Base-by-base conservation (phyloP, 2,329 filamentous ascomycete genomes). In the Davidsoniella neocaledoniae region DNA sequence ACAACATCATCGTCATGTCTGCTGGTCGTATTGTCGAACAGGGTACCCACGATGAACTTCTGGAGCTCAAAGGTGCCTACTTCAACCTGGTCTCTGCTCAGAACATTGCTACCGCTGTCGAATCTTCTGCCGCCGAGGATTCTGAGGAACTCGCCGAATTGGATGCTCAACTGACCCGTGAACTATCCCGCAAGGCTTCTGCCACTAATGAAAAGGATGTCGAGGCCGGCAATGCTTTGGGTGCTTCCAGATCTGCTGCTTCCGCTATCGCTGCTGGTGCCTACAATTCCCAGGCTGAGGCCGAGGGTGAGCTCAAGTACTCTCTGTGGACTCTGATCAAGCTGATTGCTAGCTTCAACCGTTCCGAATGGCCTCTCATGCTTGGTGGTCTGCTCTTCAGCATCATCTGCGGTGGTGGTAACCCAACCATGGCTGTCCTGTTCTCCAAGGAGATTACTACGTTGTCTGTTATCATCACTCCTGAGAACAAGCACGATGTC, bases 1-100 rank as follows among this genome's bases (percentile, higher is more conserved):
- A 96, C 64, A 95, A 94, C 59, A 98, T 98, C 57, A 85, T 96
- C 10, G 90, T 95, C 55, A 90, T 98, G 81, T 74, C 79, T 4
- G 67, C 79, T 54, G 91, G 91, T 10, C 68, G 72, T n/a, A 93
- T 98, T 53, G 73, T 94, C 10, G 91, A 98, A 64, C 87, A 95
- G 64, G 91, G 91, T 47, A 88, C 77, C 0, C 91, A 96, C 61
- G 77, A 90, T 52, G 73, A 83, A 12, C 72, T 98, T 9, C 68
- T 96, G 2, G 76, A 79, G 56, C 71, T 65, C 53, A 67, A 76
- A 55, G 79, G 77, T 17, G 81, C 87, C 7, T 98, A 96, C 64
- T 83, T 75, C 63, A 83, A 80, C 51, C 76, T 96, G 9, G 88
- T 96, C 6, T 81, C 86, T 48, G 88, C 90, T 2, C 91, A 98